Evolutionary conservation across 2,329 filamentous ascomycete genomes (phyloP).

Genomic region (Nothopassalora personata): DNA sequence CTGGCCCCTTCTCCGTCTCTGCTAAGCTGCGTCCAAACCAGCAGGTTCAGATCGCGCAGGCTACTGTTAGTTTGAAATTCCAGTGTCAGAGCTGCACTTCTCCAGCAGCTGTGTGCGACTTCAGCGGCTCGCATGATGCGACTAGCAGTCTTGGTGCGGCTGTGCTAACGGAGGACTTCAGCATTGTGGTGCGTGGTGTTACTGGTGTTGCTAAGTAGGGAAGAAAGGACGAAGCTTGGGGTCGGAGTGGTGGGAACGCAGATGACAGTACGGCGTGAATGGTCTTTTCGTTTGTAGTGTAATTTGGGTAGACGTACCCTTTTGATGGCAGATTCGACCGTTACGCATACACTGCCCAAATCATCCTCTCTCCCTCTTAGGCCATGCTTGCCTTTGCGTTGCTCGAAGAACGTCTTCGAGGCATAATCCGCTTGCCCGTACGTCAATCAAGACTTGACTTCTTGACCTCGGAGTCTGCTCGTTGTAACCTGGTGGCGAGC

Average conservation of each 20-base stretch:
- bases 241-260: background rate
- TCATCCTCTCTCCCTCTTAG: background rate
- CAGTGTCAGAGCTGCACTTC: background rate
- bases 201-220: background rate
- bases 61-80: background rate
- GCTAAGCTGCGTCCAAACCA: background rate
- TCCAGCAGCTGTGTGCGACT: background rate
- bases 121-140: background rate
- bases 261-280: background rate
- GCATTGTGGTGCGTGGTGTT: background rate
- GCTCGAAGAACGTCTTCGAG: background rate
- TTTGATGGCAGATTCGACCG: background rate
- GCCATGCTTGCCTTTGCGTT: background rate
- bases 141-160: background rate
- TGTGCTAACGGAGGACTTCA: background rate
- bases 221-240: background rate
- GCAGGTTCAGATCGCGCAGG: background rate
- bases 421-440: no score
- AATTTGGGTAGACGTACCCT: background rate
- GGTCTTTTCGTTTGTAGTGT: background rate
- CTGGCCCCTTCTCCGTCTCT: background rate
- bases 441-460: no score
- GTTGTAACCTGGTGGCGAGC: no score
- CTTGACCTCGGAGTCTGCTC: no score
- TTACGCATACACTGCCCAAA: background rate